Conservation (phyloP, 2,329 filamentous ascomycete species). For the Trichoderma sp. region DNA sequence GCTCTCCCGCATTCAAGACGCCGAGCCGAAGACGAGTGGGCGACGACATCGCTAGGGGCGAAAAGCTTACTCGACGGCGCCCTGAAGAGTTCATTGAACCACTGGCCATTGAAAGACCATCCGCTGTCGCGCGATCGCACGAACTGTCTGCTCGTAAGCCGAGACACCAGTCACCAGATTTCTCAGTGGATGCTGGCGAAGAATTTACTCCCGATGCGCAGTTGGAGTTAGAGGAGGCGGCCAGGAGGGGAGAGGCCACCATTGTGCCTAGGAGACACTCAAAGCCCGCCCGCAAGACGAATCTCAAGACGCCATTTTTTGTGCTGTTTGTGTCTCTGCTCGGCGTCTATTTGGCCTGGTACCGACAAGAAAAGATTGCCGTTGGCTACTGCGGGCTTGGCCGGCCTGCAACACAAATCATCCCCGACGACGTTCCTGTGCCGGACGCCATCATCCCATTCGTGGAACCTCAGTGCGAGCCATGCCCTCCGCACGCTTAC, state of each 20-base stretch:
- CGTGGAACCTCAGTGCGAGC: slow-evolving; percentile 79
- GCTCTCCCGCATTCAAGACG: slow-evolving; percentile 55
- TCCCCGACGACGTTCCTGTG: slow-evolving; percentile 52
- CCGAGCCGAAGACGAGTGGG: slow-evolving; percentile 52
- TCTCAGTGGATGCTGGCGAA: slow-evolving; percentile 66
- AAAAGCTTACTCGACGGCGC: slow-evolving; percentile 44
- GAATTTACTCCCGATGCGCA: slow-evolving; percentile 94
- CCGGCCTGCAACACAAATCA: slow-evolving; percentile 53
- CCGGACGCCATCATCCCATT: slow-evolving; percentile 71
- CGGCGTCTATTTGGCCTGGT: slow-evolving; percentile 74
- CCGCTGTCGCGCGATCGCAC: slow-evolving; percentile 56
- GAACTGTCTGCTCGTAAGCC: slow-evolving; percentile 49
- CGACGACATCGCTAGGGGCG: slow-evolving; percentile 42
- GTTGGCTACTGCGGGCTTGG: slow-evolving; percentile 93
- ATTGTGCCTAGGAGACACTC: slow-evolving; percentile 45
- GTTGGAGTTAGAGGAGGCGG: slow-evolving; percentile 71
- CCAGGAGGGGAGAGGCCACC: slow-evolving; percentile 50
- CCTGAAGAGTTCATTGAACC: slow-evolving; percentile 37
- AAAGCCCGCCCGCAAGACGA: slow-evolving; percentile 39
- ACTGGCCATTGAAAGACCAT: slow-evolving; percentile 30
- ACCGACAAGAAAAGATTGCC: slow-evolving; percentile 91
- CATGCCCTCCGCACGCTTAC: slow-evolving; percentile 84
- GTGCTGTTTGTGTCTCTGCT: slow-evolving; percentile 70
- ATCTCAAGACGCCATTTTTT: slow-evolving; percentile 64
- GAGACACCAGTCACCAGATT: slow-evolving; percentile 36